Conservation (phyloP, 2,329 filamentous ascomycete species). For the Exophiala aquamarina region DNA sequence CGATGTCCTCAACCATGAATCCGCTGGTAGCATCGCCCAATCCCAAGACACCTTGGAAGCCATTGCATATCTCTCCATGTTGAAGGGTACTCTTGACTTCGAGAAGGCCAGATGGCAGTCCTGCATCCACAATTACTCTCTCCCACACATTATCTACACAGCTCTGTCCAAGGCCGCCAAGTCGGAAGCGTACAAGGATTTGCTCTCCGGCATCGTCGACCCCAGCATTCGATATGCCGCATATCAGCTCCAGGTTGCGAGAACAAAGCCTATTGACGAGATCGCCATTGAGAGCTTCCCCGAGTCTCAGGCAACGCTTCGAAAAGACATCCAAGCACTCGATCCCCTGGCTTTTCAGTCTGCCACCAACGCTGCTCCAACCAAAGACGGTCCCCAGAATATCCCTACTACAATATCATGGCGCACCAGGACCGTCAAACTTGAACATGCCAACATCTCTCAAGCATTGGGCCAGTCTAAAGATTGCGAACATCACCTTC, state of each 20-base stretch:
- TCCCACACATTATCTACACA: conserved; percentile 78
- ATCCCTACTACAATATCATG: conserved; percentile 77
- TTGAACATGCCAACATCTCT: conserved; percentile 91
- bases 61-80: conserved; percentile 74
- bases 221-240: conserved; percentile 92
- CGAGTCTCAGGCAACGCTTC: conserved; percentile 54
- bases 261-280: conserved; percentile 76
- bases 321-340: conserved; percentile 67
- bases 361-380: conserved; percentile 53
- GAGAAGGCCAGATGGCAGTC: conserved; percentile 84
- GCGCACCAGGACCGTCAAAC: conserved; percentile 79
- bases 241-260: conserved; percentile 84
- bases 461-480: conserved; percentile 73
- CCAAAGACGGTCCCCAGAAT: conserved; percentile 46
- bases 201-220: conserved; percentile 82
- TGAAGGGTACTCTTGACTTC: conserved; percentile 76
- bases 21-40: conserved; percentile 61
- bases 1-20: conserved; percentile 62
- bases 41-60: conserved; percentile 78
- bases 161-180: conserved; percentile 66
- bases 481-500: conserved; percentile 53
- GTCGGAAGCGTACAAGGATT: conserved; percentile 80
- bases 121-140: conserved; percentile 73
- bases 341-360: conserved; percentile 62
- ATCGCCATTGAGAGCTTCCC: conserved; percentile 81